Percentiles rank a stretch among this genome's conserved stretches.
Conservation (phyloP, 495 filamentous ascomycete species). For the Penicillium manginii region DNA sequence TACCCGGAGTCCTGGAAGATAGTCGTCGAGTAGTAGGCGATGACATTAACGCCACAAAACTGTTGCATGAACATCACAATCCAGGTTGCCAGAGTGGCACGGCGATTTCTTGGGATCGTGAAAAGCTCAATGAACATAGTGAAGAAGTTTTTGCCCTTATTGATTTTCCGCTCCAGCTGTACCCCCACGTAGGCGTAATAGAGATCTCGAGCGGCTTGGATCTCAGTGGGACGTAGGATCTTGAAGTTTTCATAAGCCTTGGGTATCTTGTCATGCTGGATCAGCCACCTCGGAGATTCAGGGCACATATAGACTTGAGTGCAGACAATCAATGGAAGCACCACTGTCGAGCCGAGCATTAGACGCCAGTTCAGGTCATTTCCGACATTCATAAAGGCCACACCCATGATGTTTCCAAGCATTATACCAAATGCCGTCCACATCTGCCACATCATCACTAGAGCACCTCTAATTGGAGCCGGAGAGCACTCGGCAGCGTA, state of each 20-base stretch:
- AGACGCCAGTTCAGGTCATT: conserved; percentile 49
- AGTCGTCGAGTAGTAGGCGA: conserved; percentile 58
- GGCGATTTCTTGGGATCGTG: conserved; percentile 55
- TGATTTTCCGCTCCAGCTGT: conserved; percentile 47
- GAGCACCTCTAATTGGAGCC: conserved; percentile 57
- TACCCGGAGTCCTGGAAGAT: conserved; percentile 58
- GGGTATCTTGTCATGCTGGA: conserved; percentile 56
- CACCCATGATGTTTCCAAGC: conserved; percentile 72
- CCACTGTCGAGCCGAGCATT: conserved; percentile 51
- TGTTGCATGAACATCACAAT: conserved; percentile 58
- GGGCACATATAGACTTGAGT: conserved; percentile 62
- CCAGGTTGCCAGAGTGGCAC: conserved; percentile 55
- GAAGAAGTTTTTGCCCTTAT: conserved; percentile 50
- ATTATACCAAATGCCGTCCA: conserved; percentile 81
- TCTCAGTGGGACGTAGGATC: conserved; percentile 44
- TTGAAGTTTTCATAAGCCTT: conserved; percentile 51
- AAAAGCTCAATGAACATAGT: conserved; percentile 57
- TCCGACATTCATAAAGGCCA: conserved; percentile 59
- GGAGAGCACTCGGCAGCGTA: conserved; percentile 63
- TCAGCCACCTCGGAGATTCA: conserved; percentile 70
- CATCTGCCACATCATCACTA: conserved; percentile 69
- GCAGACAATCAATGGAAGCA: conserved; percentile 47
- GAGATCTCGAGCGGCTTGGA: conserved; percentile 57
- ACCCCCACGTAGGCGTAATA: conserved; percentile 58
- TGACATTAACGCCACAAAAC: conserved; percentile 57